These are phyloP conservation scores for Oehlia diaphana DNA, from an alignment of 192 early-diverging fungal genomes.

Conservation along the genomic window DNA sequence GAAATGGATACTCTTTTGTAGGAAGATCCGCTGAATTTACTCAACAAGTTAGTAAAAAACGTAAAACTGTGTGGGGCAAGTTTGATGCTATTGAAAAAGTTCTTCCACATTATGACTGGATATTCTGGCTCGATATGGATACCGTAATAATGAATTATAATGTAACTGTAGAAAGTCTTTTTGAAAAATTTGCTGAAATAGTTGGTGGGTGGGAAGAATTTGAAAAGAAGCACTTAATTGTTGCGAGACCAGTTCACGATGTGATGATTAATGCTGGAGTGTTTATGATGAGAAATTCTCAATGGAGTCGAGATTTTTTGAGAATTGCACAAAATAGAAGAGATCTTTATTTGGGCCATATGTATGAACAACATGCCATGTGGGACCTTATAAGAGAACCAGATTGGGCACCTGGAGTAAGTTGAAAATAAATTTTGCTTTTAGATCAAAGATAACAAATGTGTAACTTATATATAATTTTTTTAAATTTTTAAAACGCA, in stretches of 20 bases:
- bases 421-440: not conserved
- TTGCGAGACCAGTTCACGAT: constrained; percentile 47
- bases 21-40: constrained; percentile 55
- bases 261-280: constrained; percentile 62
- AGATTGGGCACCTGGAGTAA: constrained; percentile 37
- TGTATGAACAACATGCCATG: constrained; percentile 58
- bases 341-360: constrained; percentile 40
- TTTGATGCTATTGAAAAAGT: constrained; percentile 56
- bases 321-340: constrained; percentile 41
- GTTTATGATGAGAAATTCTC: constrained; percentile 57
- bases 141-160: constrained; percentile 53
- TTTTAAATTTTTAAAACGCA: constrained; percentile 7
- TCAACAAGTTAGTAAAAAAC: constrained; percentile 46
- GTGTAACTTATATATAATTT: no score
- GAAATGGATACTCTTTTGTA: constrained; percentile 58
- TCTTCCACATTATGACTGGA: constrained; percentile 59
- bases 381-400: constrained; percentile 52
- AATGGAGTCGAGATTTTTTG: constrained; percentile 50
- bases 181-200: constrained; percentile 36
- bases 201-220: constrained; percentile 34
- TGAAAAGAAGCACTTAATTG: constrained; percentile 48
- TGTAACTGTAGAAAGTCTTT: constrained; percentile 41
- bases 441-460: not conserved
- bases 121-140: constrained; percentile 67
- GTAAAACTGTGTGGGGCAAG: constrained; percentile 62